A percentile compares a stretch with the other conserved stretches of the same genome.
These are phyloP conservation scores for Rachicladosporium sp. DNA, from an alignment of 2,329 filamentous ascomycete species.

Conservation along the genomic window DNA sequence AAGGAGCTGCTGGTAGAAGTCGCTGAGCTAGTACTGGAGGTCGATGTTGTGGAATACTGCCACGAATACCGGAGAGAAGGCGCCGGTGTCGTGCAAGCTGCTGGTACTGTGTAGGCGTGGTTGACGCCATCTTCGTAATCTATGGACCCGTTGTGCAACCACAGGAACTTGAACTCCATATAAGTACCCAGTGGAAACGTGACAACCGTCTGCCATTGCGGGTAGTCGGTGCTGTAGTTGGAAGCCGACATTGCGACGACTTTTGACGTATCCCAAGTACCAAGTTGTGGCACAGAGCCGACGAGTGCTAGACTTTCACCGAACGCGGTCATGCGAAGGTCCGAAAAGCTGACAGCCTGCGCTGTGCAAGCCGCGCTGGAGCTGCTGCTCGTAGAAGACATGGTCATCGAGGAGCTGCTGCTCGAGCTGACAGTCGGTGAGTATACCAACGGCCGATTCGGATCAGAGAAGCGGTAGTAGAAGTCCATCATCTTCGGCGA, in stretches of 20 bases:
- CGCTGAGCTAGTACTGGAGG: too few species aligned
- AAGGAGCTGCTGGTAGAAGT: too few species aligned
- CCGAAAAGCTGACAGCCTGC: too few species aligned
- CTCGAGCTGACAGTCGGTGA: not conserved
- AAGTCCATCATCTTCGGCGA: slow-evolving; percentile 19
- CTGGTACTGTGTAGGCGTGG: slow-evolving; percentile 28
- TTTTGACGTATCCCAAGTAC: slow-evolving; percentile 43
- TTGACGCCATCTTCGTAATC: slow-evolving; percentile 52
- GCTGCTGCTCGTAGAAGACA: not conserved
- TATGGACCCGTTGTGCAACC: slow-evolving; percentile 43
- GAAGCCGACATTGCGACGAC: slow-evolving; percentile 47
- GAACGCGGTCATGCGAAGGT: slow-evolving; percentile 1
- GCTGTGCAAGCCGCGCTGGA: too few species aligned
- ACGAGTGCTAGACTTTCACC: slow-evolving; percentile 56
- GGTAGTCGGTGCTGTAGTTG: slow-evolving; percentile 48
- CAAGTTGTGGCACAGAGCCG: slow-evolving; percentile 47
- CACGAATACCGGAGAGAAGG: too few species aligned
- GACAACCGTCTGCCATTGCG: slow-evolving; percentile 49
- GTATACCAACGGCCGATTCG: slow-evolving; percentile 6
- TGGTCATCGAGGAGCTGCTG: not conserved
- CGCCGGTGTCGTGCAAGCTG: slow-evolving; percentile 20
- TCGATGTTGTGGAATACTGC: too few species aligned
- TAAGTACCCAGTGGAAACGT: slow-evolving; percentile 42
- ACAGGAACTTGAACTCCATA: slow-evolving; percentile 50
- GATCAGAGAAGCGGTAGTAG: slow-evolving; percentile 17